Base-by-base conservation (phyloP, 495 filamentous ascomycete species). In the Barbatosphaeria neglecta region DNA sequence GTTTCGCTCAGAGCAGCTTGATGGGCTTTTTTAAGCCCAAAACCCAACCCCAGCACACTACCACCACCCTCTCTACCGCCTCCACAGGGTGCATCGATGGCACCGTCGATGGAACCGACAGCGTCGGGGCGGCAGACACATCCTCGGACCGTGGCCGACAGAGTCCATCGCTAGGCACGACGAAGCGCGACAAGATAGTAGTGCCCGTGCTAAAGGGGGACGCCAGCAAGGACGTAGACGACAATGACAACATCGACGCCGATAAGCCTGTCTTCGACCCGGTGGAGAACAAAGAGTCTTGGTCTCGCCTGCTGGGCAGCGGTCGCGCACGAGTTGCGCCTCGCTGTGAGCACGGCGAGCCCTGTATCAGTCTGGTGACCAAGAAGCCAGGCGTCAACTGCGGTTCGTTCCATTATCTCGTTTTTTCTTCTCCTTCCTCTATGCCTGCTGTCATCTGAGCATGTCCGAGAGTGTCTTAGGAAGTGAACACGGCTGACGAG, bases 321-420 rank as follows among this genome's bases (percentile, higher is more conserved):
- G 78, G 15, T 2, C 27, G 27, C 9, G 27, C 27, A 31, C 31
- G 82, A 44, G 63, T 70, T 1, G 67, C 78, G 3, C 92, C 92
- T 2, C 73, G 70, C 43, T 98, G 92, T 60, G 88, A 95, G 24
- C 92, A 98, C 58, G 70, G 77, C 44, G 92, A 98, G 46, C 83
- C 86, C 15, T 97, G 92, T 59, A 81, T 86, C 43, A 84, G 70
- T 43, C 52, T 88, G 25, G 73, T 79, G 7, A 93, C 88, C 6
- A 95, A 87, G 66, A 98, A 96, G 55, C 73, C 82, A 0, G 92
- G 92, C 2, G 63, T 83, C 43, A 97, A 98, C 54, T 75, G 77
- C 49, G 74, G 74, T 67, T 64, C 49, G 67, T 59, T 20, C 25
- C 1, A 17, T 9, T 48, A 8, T 27, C 22, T 17, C 16, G 16